phyloP scores from a whole-genome alignment of 2,329 filamentous ascomycete genomes.

The Stemphylium vesicarium region DNA sequence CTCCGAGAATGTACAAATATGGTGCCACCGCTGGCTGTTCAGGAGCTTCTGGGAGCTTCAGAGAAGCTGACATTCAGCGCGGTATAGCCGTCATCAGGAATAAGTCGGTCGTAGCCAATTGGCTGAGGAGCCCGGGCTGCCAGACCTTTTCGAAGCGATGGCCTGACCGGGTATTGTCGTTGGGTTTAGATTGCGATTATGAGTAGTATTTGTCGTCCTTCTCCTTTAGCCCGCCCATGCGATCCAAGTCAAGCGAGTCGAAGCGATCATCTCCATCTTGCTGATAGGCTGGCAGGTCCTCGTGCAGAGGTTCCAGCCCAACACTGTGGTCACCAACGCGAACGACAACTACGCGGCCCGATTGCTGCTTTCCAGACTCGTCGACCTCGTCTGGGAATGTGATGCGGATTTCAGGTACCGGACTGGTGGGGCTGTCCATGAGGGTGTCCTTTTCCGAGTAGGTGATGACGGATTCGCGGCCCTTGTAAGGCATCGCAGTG shows the following conservation, averaged over 20 bases:
- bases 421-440: slow-evolving; percentile 77
- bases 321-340: slow-evolving; percentile 87
- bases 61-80: slow-evolving; percentile 34
- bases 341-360: slow-evolving; percentile 88
- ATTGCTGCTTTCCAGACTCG: slow-evolving; percentile 77
- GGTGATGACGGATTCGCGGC: slow-evolving; percentile 74
- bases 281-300: slow-evolving; percentile 88
- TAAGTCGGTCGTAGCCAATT: slow-evolving; percentile 48
- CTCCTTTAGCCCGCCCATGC: slow-evolving; percentile 93
- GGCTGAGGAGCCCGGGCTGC: slow-evolving; percentile 32
- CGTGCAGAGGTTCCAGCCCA: slow-evolving; percentile 82
- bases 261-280: slow-evolving; percentile 80
- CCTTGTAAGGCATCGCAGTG: slow-evolving; percentile 49
- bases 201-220: slow-evolving; percentile 67
- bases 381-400: slow-evolving; percentile 97
- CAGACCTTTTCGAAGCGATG: slow-evolving; percentile 17
- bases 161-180: slow-evolving; percentile 25
- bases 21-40: slow-evolving; percentile 21
- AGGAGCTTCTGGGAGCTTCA: slow-evolving; percentile 21
- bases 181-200: slow-evolving; percentile 17
- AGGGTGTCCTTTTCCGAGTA: slow-evolving; percentile 81
- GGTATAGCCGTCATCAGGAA: slow-evolving; percentile 43
- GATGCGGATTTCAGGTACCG: slow-evolving; percentile 94
- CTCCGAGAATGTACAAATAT: slow-evolving; percentile 49
- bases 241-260: slow-evolving; percentile 91